phyloP scores from a whole-genome alignment of 805 yeast species.

The Candida rishiriensis region DNA sequence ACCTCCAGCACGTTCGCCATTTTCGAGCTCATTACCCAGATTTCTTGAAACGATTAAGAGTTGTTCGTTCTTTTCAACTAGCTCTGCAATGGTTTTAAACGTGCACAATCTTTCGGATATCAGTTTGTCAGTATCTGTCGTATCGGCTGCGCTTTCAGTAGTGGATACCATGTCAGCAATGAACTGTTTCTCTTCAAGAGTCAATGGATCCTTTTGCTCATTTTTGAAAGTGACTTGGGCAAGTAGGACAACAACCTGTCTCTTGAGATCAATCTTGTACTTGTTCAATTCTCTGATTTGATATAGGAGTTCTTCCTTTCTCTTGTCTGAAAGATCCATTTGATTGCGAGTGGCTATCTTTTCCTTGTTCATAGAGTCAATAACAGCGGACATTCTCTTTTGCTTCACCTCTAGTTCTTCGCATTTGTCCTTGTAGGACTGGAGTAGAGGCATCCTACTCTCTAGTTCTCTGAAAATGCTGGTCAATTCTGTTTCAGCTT shows the following conservation, averaged over 20 bases:
- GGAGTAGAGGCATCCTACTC: slow-evolving; percentile 69
- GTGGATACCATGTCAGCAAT: slow-evolving; percentile 49
- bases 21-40: slow-evolving; percentile 68
- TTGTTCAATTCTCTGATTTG: slow-evolving; percentile 47
- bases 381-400: slow-evolving; percentile 46
- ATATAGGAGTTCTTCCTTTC: slow-evolving; percentile 38
- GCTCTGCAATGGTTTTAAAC: slow-evolving; percentile 61
- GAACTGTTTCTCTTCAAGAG: slow-evolving; percentile 59
- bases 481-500: slow-evolving; percentile 66
- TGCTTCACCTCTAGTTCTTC: slow-evolving; percentile 51
- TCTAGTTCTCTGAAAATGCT: slow-evolving; percentile 72
- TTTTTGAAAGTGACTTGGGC: slow-evolving; percentile 59
- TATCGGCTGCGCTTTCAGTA: slow-evolving; percentile 18
- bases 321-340: slow-evolving; percentile 23
- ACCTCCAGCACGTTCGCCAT: slow-evolving; percentile 50
- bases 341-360: slow-evolving; percentile 17
- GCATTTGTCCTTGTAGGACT: slow-evolving; percentile 59
- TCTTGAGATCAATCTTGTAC: slow-evolving; percentile 68
- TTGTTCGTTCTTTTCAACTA: slow-evolving; percentile 72
- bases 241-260: slow-evolving; percentile 73
- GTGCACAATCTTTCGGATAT: slow-evolving; percentile 71
- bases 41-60: slow-evolving; percentile 64
- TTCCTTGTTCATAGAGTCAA: slow-evolving; percentile 52
- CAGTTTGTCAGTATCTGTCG: slow-evolving; percentile 64
- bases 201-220: slow-evolving; percentile 55